Conservation (phyloP, 352 stramenopile genomes). For the Nothophytophthora sp. region DNA sequence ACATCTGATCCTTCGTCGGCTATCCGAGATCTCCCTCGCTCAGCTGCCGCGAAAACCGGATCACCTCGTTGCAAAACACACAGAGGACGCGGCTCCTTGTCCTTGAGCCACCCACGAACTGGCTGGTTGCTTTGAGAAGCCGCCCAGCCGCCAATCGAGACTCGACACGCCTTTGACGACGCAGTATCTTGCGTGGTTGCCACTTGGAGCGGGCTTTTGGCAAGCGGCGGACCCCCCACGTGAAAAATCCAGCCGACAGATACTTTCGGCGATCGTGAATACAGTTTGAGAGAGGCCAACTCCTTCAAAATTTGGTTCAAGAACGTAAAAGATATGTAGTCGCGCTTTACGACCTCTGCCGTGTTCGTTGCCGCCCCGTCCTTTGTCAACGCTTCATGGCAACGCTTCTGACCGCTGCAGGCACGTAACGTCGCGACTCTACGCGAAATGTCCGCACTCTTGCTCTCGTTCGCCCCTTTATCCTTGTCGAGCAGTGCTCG, state of each 20-base stretch:
- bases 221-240: conserved; percentile 1
- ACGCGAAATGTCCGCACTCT: conserved; percentile 10
- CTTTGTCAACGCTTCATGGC: conserved; percentile 14
- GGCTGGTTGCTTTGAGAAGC: too few relatives aligned
- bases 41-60: too few relatives aligned
- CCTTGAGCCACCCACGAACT: too few relatives aligned
- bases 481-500: conserved; percentile 1
- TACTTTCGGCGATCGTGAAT: conserved; percentile 25
- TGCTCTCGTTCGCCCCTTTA: conserved; percentile 18
- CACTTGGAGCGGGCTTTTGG: too few relatives aligned
- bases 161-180: not conserved
- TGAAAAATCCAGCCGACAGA: conserved; percentile 24
- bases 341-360: too few relatives aligned
- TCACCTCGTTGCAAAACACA: too few relatives aligned
- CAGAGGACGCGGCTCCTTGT: too few relatives aligned
- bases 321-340: too few relatives aligned
- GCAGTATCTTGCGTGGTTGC: too few relatives aligned
- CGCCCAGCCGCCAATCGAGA: too few relatives aligned
- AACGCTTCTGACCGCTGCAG: conserved; percentile 35
- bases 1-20: too few relatives aligned
- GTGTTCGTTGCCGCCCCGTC: conserved; percentile 20
- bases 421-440: conserved; percentile 29
- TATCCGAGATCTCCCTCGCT: not conserved
- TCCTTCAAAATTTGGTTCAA: conserved; percentile 23
- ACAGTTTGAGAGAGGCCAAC: conserved; percentile 9